Evolutionary conservation across 2,329 filamentous ascomycete genomes (phyloP), one percentile per base, ranked within the genome.

Genomic region (Verticillium albo-atrum): DNA sequence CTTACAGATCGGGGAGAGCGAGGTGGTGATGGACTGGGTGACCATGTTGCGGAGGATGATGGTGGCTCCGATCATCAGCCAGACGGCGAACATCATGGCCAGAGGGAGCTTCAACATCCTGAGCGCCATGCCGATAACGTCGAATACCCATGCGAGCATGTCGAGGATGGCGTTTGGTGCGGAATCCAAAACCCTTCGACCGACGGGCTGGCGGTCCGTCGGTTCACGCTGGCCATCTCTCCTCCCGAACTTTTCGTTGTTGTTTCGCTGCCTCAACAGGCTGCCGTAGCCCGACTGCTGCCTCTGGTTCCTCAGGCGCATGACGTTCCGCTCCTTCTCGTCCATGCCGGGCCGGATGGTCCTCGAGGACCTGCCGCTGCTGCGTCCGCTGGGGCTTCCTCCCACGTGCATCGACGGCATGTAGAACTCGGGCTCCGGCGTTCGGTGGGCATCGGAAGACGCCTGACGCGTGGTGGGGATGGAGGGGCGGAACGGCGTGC

Each of bases 1-100:
- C 23, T 83, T 81, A 68, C 90, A 93, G 23, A 93, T 65, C 0
- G 90, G 89, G 1, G 87, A 86, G 2, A 93, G 72, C 0, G 88
- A 86, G 10, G 81, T 75, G 54, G 81, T 79, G 58, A 89, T 72
- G 2, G 85, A 88, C 54, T 79, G 79, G 17, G 84, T 86, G 30
- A 89, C 71, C 68, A 89, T 81, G 68, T 86, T 89, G 53, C 84
- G 81, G 2, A 82, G 77, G 25, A 90, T 74, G 42, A 88, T 82
- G 55, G 85, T 70, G 23, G 82, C 76, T 55, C 86, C 85, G 28
- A 86, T 76, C 35, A 84, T 76, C 14, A 90, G 71, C 67, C 89
- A 88, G 52, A 86, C 69, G 14, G 88, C 81, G 14, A 92, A 71
- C 2, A 85, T 69, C 60, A 87, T 75, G 7, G 85, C 85, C 26